Percentiles rank a stretch among this genome's conserved stretches.
These are phyloP conservation scores for Wallacemonas collosoma DNA, from an alignment of 208 protist genomes.

Conservation along the genomic window DNA sequence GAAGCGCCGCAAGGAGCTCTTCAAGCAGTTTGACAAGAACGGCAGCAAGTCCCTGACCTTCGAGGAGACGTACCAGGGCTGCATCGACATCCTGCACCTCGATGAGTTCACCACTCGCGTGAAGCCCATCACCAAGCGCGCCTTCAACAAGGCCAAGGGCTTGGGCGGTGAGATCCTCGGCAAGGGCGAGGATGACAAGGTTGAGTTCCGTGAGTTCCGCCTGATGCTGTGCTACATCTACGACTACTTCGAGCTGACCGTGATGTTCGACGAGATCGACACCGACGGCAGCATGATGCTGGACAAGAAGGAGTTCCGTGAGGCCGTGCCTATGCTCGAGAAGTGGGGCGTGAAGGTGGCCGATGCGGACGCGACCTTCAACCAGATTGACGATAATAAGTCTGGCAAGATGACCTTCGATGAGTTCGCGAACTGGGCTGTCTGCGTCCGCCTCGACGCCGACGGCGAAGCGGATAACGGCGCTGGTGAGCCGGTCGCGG, in stretches of 20 bases:
- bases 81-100: conserved; percentile 37
- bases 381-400: conserved; percentile 49
- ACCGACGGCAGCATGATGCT: conserved; percentile 41
- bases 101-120: conserved; percentile 37
- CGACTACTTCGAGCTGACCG: conserved; percentile 35
- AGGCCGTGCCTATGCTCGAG: conserved; percentile 36
- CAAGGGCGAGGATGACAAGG: conserved; percentile 29
- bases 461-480: conserved; percentile 14
- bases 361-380: conserved; percentile 41
- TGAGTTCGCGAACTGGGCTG: conserved; percentile 61
- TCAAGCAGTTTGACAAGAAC: conserved; percentile 29
- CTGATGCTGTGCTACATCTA: conserved; percentile 37
- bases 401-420: conserved; percentile 53
- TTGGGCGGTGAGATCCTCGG: conserved; percentile 27
- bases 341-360: conserved; percentile 38
- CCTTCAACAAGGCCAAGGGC: conserved; percentile 55
- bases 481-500: neutral
- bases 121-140: conserved; percentile 44
- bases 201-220: conserved; percentile 54
- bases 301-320: conserved; percentile 47
- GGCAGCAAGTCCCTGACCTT: conserved; percentile 25
- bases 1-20: conserved; percentile 28
- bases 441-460: conserved; percentile 29
- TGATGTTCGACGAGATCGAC: conserved; percentile 69
- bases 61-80: conserved; percentile 27